These are phyloP conservation scores for Exophiala spinifera DNA, from an alignment of 2,329 filamentous ascomycete genomes.

Conservation along the genomic window DNA sequence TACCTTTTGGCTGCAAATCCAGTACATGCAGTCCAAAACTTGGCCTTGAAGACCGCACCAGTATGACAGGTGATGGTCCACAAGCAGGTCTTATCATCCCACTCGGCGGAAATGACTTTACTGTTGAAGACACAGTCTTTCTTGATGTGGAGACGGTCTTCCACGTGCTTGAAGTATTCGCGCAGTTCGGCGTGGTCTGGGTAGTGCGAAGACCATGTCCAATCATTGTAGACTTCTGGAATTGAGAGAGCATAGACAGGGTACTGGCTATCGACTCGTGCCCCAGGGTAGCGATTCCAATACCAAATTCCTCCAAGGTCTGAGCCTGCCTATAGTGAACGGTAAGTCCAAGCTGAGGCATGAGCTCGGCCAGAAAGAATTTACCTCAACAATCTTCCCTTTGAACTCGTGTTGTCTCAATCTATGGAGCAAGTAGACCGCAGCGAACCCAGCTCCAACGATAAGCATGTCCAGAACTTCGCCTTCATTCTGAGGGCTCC, in stretches of 20 bases:
- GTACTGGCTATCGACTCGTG: slow-evolving; percentile 46
- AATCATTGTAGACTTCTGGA: slow-evolving; percentile 44
- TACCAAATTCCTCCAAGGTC: slow-evolving; percentile 14
- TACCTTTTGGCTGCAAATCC: slow-evolving; percentile 58
- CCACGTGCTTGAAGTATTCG: slow-evolving; percentile 17
- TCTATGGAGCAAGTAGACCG: slow-evolving; percentile 51
- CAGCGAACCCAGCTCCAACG: slow-evolving; percentile 36
- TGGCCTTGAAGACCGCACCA: slow-evolving; percentile 29
- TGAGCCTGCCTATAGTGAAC: slow-evolving; percentile 5
- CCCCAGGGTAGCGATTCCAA: slow-evolving; percentile 38
- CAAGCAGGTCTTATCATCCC: slow-evolving; percentile 33
- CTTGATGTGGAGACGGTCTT: slow-evolving; percentile 29
- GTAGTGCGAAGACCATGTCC: slow-evolving; percentile 22
- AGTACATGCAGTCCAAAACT: slow-evolving; percentile 16
- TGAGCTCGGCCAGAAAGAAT: not conserved
- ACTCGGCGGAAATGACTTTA: slow-evolving; percentile 38
- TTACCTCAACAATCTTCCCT: slow-evolving; percentile 41
- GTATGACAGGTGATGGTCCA: slow-evolving; percentile 45
- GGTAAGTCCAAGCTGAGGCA: not conserved
- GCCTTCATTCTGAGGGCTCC: not conserved
- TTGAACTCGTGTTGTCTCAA: slow-evolving; percentile 51
- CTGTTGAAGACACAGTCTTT: slow-evolving; percentile 37
- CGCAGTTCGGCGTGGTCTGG: slow-evolving; percentile 19
- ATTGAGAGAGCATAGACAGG: slow-evolving; percentile 54
- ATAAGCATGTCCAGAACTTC: slow-evolving; percentile 17